Evolutionary conservation across 2,329 filamentous ascomycete genomes (phyloP), one percentile per base, ranked within the genome.

Genomic region (Dactylella cylindrospora): DNA sequence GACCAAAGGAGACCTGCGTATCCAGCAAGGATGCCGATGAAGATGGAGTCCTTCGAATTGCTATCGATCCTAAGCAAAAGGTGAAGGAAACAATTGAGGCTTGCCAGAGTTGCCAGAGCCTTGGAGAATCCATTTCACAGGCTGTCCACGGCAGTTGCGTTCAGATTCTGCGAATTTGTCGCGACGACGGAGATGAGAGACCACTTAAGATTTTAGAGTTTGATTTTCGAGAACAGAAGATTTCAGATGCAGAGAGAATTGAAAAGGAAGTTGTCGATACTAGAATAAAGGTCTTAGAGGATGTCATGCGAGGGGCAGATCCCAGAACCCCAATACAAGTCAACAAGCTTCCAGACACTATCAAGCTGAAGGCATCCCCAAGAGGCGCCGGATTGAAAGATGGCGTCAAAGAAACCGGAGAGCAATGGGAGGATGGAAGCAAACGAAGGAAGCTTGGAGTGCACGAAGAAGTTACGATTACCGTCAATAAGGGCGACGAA

Each of bases 61-160:
- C 43, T 7, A 50, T 62, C 5, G 49, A 62, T 26, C 22, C 43
- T 15, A 25, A 25, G 5, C 29, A 54, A 25, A 26, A 25, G 6
- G 29, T 19, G n/a, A 45, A 44, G 7, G 29, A 49, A 7, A 20
- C 15, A 10, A 25, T 43, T 17, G 22, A 35, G 5, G 43, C 41
- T 7, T 62, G 57, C 22, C 26, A 20, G 10, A 62, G 49, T 20
- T 62, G 57, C 23, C 36, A 62, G 5, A 54, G n/a, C 13, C 39
- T 62, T 5, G 43, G 57, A 29, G 20, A 35, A 40, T 5, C 26
- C 7, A 50, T 62, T 9, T 22, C 57, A 1, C 38, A 50, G 15
- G 31, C 39, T 29, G 49, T 62, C 13, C 57, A 62, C 13, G 57
- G 57, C 5, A 36, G 29, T 17, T 62, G 57, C 28, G 35, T 62